These are phyloP conservation scores for Amanita polypyramis DNA, from an alignment of 768 basidiomycete species.

Conservation along the genomic window DNA sequence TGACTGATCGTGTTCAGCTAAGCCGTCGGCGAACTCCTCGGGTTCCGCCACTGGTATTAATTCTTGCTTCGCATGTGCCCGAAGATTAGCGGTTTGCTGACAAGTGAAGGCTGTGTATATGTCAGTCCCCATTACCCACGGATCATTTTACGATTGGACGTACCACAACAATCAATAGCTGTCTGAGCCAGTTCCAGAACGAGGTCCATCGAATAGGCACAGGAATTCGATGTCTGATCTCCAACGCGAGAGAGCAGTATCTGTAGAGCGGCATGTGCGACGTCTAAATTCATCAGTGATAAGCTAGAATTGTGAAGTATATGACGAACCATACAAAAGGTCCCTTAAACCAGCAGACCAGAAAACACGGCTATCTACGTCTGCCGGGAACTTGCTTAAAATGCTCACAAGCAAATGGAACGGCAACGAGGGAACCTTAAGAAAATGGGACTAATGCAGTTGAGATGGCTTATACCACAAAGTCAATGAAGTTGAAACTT, in stretches of 20 bases:
- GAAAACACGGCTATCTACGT: constrained; percentile 66
- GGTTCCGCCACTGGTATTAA: constrained; percentile 6
- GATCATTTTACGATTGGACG: constrained; percentile 7
- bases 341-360: constrained; percentile 59
- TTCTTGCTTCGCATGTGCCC: constrained; percentile 7
- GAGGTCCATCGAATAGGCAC: constrained; percentile 27
- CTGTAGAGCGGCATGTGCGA: constrained; percentile 42
- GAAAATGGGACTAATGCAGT: constrained; percentile 58
- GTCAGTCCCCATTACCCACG: background rate
- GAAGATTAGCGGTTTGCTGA: constrained; percentile 33
- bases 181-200: constrained; percentile 34
- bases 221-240: constrained; percentile 20
- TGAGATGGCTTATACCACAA: constrained; percentile 9
- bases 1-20: constrained; percentile 5
- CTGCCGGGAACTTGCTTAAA: constrained; percentile 68
- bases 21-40: background rate
- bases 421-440: constrained; percentile 76
- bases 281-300: constrained; percentile 17
- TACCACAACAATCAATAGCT: constrained; percentile 51
- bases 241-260: constrained; percentile 42
- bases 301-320: constrained; percentile 5
- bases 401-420: constrained; percentile 72
- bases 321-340: constrained; percentile 49
- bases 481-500: constrained; percentile 15
- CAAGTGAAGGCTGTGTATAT: constrained; percentile 44